phyloP scores from a whole-genome alignment of 306 rosid genomes.

The Citrullus colocynthis region DNA sequence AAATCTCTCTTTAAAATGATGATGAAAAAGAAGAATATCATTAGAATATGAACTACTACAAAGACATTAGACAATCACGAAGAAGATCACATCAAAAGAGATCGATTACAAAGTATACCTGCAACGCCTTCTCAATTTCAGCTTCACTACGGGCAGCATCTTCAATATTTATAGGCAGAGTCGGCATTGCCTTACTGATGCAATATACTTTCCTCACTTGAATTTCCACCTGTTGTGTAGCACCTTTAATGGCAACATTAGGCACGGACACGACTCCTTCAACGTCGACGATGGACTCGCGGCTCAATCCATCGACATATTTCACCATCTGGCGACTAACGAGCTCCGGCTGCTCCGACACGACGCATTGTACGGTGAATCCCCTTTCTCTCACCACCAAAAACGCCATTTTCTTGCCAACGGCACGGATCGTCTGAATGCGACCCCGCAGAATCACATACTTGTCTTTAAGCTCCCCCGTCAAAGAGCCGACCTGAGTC shows the following conservation, averaged over 20 bases:
- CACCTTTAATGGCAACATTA: constrained; percentile 41
- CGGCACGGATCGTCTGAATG: constrained; percentile 71
- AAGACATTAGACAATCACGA: not conserved
- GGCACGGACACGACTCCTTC: constrained; percentile 74
- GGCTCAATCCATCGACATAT: constrained; percentile 49
- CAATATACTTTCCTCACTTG: constrained; percentile 69
- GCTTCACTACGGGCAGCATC: constrained; percentile 84
- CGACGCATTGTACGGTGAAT: constrained; percentile 71
- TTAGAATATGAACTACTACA: too few relatives aligned
- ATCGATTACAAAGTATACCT: constrained; percentile 19
- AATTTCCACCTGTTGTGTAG: constrained; percentile 85
- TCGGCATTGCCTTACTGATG: constrained; percentile 51
- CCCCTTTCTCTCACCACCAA: constrained; percentile 60
- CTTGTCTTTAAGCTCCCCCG: constrained; percentile 19
- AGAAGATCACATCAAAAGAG: constrained; percentile 2
- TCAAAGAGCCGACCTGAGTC: constrained; percentile 41
- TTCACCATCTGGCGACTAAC: constrained; percentile 89
- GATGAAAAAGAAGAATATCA: too few relatives aligned
- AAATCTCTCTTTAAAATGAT: not conserved
- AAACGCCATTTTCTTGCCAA: constrained; percentile 84
- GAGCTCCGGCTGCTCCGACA: constrained; percentile 42
- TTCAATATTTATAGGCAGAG: constrained; percentile 63
- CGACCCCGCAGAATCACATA: constrained; percentile 53
- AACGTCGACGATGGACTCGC: constrained; percentile 68
- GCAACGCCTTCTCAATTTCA: constrained; percentile 62